Conservation (phyloP, 1,284 basidiomycete species). For the Cryptococcus depauperatus region DNA sequence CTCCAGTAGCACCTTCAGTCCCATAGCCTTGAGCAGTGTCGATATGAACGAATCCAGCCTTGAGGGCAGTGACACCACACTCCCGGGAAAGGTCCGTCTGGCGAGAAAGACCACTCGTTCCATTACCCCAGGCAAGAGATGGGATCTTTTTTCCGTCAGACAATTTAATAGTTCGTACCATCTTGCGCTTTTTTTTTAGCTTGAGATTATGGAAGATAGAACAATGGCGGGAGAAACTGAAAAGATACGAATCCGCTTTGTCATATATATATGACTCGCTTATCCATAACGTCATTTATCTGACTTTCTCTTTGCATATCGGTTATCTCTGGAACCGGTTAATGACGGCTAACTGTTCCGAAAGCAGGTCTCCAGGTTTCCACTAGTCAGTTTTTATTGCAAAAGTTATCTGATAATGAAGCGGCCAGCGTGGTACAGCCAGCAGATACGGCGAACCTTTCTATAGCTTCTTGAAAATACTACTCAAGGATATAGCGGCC, state of each 20-base stretch:
- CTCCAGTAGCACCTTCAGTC: constrained; percentile 45
- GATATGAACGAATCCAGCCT: constrained; percentile 37
- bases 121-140: constrained; percentile 29
- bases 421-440: constrained; percentile 16
- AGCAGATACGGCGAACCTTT: constrained; percentile 12
- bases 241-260: too few relatives aligned
- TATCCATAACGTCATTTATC: too few relatives aligned
- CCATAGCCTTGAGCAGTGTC: constrained; percentile 39
- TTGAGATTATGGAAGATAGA: not conserved
- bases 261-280: too few relatives aligned
- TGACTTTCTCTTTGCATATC: too few relatives aligned
- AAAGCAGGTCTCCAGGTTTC: too few relatives aligned
- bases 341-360: too few relatives aligned
- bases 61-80: constrained; percentile 18
- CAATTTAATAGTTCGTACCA: constrained; percentile 25
- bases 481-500: constrained; percentile 15
- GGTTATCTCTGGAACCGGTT: too few relatives aligned
- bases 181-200: not conserved
- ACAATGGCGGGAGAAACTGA: not conserved
- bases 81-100: constrained; percentile 5
- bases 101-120: constrained; percentile 10
- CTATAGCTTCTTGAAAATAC: too few relatives aligned
- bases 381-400: too few relatives aligned
- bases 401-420: too few relatives aligned
- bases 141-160: constrained; percentile 33